Evolutionary conservation across 495 filamentous ascomycete genomes (phyloP).

Genomic region (Hyaloscypha hepaticicola): DNA sequence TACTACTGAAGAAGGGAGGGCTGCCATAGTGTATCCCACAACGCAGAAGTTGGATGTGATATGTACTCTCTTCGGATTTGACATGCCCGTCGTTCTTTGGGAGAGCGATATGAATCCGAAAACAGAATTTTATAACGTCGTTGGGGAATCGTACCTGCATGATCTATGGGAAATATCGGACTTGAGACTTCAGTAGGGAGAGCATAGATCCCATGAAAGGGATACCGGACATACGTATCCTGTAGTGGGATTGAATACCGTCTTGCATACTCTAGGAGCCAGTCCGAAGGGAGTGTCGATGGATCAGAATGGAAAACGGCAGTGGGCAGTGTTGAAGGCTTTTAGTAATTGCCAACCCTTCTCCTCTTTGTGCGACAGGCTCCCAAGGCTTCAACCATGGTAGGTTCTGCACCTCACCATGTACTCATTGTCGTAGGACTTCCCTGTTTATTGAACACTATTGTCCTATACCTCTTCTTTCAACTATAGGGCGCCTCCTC

Average conservation of each 20-base stretch:
- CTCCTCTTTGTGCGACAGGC: too few species aligned
- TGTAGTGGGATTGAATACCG: slow-evolving; percentile 1
- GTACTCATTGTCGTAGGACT: too few species aligned
- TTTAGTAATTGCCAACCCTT: too few species aligned
- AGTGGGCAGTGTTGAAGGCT: too few species aligned
- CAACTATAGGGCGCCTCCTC: too few species aligned
- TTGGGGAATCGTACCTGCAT: slow-evolving; percentile 14
- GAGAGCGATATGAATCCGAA: neutral
- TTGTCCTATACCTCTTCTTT: too few species aligned
- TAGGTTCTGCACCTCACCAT: too few species aligned
- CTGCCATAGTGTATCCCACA: slow-evolving; percentile 14
- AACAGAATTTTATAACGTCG: slow-evolving; percentile 2
- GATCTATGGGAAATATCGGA: neutral
- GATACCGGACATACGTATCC: neutral
- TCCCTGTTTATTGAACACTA: too few species aligned
- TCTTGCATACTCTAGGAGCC: too few species aligned
- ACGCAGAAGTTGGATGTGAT: slow-evolving; percentile 1
- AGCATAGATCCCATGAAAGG: neutral
- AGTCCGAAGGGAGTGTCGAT: too few species aligned
- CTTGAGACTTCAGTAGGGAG: neutral
- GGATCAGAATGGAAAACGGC: too few species aligned
- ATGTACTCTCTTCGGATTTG: slow-evolving; percentile 10
- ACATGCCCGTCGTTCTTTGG: slow-evolving; percentile 14
- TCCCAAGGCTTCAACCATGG: too few species aligned
- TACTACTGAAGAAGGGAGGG: slow-evolving; percentile 1